These are phyloP conservation scores for Termitomyces sp. DNA, from an alignment of 768 basidiomycete genomes.

Conservation along the genomic window DNA sequence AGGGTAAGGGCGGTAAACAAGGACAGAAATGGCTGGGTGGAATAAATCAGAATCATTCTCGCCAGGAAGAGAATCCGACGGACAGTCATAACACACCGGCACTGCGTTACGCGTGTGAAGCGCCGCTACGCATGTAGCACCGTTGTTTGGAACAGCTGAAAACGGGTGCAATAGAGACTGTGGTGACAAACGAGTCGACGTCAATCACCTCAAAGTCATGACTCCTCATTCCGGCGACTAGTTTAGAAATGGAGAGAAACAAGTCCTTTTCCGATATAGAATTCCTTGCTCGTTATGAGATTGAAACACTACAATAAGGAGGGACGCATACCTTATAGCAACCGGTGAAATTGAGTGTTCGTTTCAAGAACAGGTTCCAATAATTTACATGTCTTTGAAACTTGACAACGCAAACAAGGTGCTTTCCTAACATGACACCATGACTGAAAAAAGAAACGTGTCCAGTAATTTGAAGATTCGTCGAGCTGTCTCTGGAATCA, in stretches of 20 bases:
- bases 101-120: slow-evolving; percentile 75
- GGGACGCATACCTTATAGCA: slow-evolving; percentile 13
- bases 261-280: slow-evolving; percentile 79
- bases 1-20: slow-evolving; percentile 2
- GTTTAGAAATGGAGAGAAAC: slow-evolving; percentile 64
- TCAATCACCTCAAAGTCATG: slow-evolving; percentile 35
- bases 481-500: slow-evolving; percentile 6
- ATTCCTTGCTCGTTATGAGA: slow-evolving; percentile 45
- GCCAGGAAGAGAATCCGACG: slow-evolving; percentile 15
- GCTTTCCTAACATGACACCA: slow-evolving; percentile 36
- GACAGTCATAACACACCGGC: slow-evolving; percentile 77
- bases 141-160: slow-evolving; percentile 56
- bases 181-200: slow-evolving; percentile 67
- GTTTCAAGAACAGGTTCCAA: slow-evolving; percentile 3
- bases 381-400: slow-evolving; percentile 11
- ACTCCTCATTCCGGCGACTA: slow-evolving; percentile 16
- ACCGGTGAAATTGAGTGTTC: not conserved
- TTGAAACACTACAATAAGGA: not conserved
- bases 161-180: slow-evolving; percentile 70
- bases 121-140: slow-evolving; percentile 67
- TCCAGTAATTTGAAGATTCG: slow-evolving; percentile 12
- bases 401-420: slow-evolving; percentile 45
- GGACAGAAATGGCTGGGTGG: slow-evolving; percentile 6
- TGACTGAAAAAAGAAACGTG: slow-evolving; percentile 31
- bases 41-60: not conserved